Conservation (phyloP, 768 basidiomycete genomes). For the Xanthoconium purpureum region DNA sequence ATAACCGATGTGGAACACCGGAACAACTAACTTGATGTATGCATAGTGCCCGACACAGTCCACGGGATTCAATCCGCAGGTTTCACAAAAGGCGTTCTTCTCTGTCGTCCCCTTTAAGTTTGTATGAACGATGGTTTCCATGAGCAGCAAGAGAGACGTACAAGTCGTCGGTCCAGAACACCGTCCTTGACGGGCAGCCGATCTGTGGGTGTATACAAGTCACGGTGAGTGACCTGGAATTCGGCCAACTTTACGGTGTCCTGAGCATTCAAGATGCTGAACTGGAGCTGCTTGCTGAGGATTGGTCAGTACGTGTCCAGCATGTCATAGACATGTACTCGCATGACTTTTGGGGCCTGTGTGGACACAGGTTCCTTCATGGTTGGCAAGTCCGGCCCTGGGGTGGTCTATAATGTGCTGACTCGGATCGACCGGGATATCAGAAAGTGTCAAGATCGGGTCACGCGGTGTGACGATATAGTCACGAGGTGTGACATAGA, state of each 20-base stretch:
- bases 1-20: slow-evolving; percentile 98
- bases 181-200: slow-evolving; percentile 87
- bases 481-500: slow-evolving; percentile 34
- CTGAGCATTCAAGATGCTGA: slow-evolving; percentile 89
- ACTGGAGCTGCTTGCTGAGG: slow-evolving; percentile 90
- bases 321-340: slow-evolving; percentile 21
- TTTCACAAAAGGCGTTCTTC: slow-evolving; percentile 89
- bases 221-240: slow-evolving; percentile 91
- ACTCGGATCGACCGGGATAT: neutral
- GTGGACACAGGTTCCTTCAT: slow-evolving; percentile 83
- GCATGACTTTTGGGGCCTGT: slow-evolving; percentile 83
- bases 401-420: neutral
- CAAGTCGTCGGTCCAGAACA: slow-evolving; percentile 87
- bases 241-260: slow-evolving; percentile 95
- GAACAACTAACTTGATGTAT: slow-evolving; percentile 94
- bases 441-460: neutral
- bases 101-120: slow-evolving; percentile 82
- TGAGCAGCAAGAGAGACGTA: slow-evolving; percentile 35
- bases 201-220: slow-evolving; percentile 83
- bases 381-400: neutral
- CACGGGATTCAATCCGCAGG: slow-evolving; percentile 86
- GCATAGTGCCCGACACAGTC: slow-evolving; percentile 99
- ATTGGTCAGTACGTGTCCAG: slow-evolving; percentile 6
- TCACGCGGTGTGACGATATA: slow-evolving; percentile 16
- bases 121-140: neutral